These are phyloP conservation scores for Filobasidium wieringae DNA, from an alignment of 768 basidiomycete genomes.

Conservation along the genomic window DNA sequence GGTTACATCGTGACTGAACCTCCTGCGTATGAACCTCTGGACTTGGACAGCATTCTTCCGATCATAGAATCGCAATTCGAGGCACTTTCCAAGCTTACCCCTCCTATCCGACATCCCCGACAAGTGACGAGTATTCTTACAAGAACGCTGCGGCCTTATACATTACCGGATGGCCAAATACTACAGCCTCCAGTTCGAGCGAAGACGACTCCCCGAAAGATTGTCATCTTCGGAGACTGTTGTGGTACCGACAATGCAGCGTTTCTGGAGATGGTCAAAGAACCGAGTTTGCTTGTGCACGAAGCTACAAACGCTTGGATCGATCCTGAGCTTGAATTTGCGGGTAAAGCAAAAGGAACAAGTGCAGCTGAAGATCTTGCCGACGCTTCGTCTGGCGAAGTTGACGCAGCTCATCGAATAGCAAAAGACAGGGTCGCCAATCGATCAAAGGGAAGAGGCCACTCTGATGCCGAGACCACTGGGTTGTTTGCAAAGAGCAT, in stretches of 20 bases:
- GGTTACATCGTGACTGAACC: constrained; percentile 35
- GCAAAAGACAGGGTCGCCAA: constrained; percentile 19
- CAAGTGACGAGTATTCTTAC: constrained; percentile 29
- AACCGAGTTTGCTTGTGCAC: constrained; percentile 34
- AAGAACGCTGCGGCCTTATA: constrained; percentile 24
- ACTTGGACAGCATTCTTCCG: constrained; percentile 25
- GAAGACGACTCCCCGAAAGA: constrained; percentile 19
- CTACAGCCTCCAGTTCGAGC: constrained; percentile 26
- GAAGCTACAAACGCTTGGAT: constrained; percentile 39
- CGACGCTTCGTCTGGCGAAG: too few species aligned
- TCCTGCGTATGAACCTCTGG: constrained; percentile 23
- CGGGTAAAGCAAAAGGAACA: too few species aligned
- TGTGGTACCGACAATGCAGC: constrained; percentile 25
- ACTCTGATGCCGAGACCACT: constrained; percentile 34
- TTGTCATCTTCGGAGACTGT: constrained; percentile 37
- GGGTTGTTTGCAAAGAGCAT: constrained; percentile 29
- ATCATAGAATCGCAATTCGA: constrained; percentile 26
- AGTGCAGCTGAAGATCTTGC: too few species aligned
- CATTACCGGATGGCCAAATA: constrained; percentile 27
- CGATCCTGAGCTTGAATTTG: constrained; percentile 53
- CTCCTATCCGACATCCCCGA: constrained; percentile 30
- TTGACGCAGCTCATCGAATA: too few species aligned
- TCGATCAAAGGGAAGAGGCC: constrained; percentile 31
- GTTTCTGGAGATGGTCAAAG: constrained; percentile 24
- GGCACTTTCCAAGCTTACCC: constrained; percentile 21